Conservation (phyloP, 2,329 filamentous ascomycete genomes). For the Fusarium sp. region DNA sequence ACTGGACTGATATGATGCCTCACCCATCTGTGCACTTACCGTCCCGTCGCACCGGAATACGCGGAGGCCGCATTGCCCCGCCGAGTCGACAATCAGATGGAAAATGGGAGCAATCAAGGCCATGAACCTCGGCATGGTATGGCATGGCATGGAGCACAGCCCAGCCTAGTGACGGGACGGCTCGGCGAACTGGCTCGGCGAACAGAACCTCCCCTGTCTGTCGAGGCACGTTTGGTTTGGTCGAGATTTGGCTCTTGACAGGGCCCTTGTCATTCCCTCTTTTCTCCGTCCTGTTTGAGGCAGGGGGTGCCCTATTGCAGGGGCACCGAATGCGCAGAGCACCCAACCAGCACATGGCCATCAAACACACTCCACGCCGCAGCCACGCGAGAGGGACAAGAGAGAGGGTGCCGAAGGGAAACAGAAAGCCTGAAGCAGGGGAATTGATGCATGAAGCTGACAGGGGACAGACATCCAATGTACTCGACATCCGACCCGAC, state of each 20-base stretch:
- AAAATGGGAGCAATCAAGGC: constrained; percentile 2
- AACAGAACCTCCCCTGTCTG: constrained; percentile 21
- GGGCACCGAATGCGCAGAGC: neutral
- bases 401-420: neutral
- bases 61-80: neutral
- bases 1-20: neutral
- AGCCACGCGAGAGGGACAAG: constrained; percentile 13
- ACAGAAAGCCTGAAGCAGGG: constrained; percentile 1
- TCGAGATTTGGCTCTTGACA: constrained; percentile 2
- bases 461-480: constrained; percentile 2
- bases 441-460: constrained; percentile 11
- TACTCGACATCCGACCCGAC: constrained; percentile 1
- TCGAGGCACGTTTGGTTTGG: constrained; percentile 17
- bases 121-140: constrained; percentile 18
- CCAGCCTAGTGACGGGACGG: constrained; percentile 16
- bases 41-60: neutral
- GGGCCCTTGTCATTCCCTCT: constrained; percentile 8
- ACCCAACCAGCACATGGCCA: constrained; percentile 22
- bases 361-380: constrained; percentile 24
- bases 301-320: constrained; percentile 5
- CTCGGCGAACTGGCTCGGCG: constrained; percentile 26
- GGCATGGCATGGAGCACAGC: neutral
- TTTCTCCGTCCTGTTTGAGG: constrained; percentile 10
- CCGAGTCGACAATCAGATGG: constrained; percentile 6
- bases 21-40: neutral